Evolutionary conservation across 352 stramenopile genomes (phyloP), one percentile per base, ranked within the genome.

Genomic region (Phytophthora podocarpi): DNA sequence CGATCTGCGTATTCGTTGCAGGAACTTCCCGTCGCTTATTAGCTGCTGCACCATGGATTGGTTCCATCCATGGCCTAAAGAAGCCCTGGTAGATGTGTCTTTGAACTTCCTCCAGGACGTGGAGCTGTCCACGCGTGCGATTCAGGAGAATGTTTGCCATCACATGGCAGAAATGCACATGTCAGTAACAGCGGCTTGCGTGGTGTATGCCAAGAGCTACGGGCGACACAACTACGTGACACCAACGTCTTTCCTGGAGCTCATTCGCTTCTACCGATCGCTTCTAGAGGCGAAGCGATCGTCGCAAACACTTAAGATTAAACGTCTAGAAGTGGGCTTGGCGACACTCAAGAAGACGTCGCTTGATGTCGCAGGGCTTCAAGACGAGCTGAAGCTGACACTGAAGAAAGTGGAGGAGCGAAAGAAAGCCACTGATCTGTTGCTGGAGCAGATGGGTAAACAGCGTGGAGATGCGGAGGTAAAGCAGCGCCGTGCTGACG

Each of bases 91-190:
- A 1, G 87, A 91, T 48, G 90, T 98, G 2, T 90, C 90, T 7
- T 63, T 95, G 30, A 76, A 88, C 18, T 97, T 97, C 42, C 62
- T 97, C 4, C 76, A 91, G 11, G 74, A 93, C n/a, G 58, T 93
- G 1, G 74, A 91, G 3, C 50, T 94, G 8, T 73, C 67, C 0
- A 87, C 78, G 1, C 69, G 73, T 15, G 78, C 86, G 8, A 82
- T 97, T 18, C 82, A 95, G 23, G 91, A 98, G 39, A 98, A 97
- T 47, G 89, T 98, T 8, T 92, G 86, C 7, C 87, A 97, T 55
- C 89, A 97, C 65, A 97, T 98, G 85, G 90, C 92, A 2, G 90
- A 98, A 37, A 91, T 98, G 66, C 92, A 98, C 63, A 58, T 87
- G 15, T 94, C 80, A 0, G 92, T 98, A n/a, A 93, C 85, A 2